Percentiles rank a stretch among this genome's conserved stretches.
Evolutionary conservation across 306 rosid genomes (phyloP).

Genomic region (Betula pendula): DNA sequence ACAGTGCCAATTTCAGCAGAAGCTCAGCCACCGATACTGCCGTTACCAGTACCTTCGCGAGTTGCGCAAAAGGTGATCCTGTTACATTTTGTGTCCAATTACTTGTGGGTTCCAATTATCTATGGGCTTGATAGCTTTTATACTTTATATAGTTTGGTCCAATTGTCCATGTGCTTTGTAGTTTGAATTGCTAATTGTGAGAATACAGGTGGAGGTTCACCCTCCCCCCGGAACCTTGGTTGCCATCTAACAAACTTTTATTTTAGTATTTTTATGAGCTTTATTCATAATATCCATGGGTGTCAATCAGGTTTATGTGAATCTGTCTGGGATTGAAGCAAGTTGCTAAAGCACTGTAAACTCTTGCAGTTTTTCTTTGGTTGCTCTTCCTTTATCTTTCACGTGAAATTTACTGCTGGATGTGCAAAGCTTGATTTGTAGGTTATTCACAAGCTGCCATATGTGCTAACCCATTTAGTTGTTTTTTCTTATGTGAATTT

Average conservation of each 20-base stretch:
- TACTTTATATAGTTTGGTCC: background rate
- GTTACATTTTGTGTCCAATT: background rate
- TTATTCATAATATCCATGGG: background rate
- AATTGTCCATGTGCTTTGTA: background rate
- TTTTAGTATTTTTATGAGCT: background rate
- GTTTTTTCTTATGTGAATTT: slow-evolving; percentile 8
- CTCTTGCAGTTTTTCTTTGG: background rate
- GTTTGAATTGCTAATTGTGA: background rate
- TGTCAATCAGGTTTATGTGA: background rate
- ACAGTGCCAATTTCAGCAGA: slow-evolving; percentile 50
- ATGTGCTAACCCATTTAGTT: background rate
- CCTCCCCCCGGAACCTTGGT: background rate
- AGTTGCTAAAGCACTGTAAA: background rate
- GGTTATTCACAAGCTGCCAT: background rate
- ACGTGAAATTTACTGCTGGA: background rate
- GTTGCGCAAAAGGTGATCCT: slow-evolving; percentile 49
- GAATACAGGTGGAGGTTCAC: background rate
- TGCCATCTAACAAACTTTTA: slow-evolving; percentile 1
- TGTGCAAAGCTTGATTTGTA: background rate
- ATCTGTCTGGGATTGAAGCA: background rate
- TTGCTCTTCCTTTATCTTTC: background rate
- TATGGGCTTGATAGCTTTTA: background rate
- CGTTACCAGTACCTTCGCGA: slow-evolving; percentile 62
- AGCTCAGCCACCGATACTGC: slow-evolving; percentile 77
- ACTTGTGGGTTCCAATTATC: background rate